Base-by-base conservation (phyloP, 305 asterid genomes). In the Galium porrigens region DNA sequence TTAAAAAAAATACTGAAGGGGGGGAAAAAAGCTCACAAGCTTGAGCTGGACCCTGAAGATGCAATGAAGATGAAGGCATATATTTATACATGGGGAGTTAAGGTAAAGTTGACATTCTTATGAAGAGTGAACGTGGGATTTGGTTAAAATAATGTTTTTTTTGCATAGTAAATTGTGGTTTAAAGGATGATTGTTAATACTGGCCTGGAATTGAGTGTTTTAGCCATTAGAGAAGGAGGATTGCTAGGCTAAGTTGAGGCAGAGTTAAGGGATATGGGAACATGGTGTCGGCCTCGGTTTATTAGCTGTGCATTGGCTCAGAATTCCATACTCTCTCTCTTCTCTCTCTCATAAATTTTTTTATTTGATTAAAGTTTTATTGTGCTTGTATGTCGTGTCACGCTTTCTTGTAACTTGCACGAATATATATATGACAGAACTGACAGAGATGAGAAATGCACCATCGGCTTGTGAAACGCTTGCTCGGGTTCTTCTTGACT, bases 31-130 rank as follows among this genome's bases (percentile, higher is more conserved):
- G 86, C 91, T 78, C 89, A 65, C 83, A 63, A 72, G 37, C 42
- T 74, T 82, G 87, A 89, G 96, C 92, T 84, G 72, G 85, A 88
- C 84, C 88, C 87, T 82, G 87, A 77, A 73, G 58, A 44, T 32
- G 57, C 36, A 64, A 70, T 53, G 0, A 33, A 20, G 39, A 30
- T 39, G 72, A 71, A 78, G 66, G 51, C 58, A 41, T 18, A 52
- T 77, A 86, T 83, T 76, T 89, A 89, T 89, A 85, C 57, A 18
- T 7, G 53, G 57, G 22, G 22, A 22, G 30, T 27, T 27, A 27
- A 33, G 1, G 48, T 41, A 41, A 41, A 41, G 11, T 51, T 48
- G 66, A 79, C 71, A 70, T 42, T 88, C 70, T 85, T 53, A 39
- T n/a, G 39, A 57, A 6, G 42, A 44, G 68, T 58, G 76, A 76